These are phyloP conservation scores for Neurospora sp. DNA, from an alignment of 495 filamentous ascomycete species.

Conservation along the genomic window DNA sequence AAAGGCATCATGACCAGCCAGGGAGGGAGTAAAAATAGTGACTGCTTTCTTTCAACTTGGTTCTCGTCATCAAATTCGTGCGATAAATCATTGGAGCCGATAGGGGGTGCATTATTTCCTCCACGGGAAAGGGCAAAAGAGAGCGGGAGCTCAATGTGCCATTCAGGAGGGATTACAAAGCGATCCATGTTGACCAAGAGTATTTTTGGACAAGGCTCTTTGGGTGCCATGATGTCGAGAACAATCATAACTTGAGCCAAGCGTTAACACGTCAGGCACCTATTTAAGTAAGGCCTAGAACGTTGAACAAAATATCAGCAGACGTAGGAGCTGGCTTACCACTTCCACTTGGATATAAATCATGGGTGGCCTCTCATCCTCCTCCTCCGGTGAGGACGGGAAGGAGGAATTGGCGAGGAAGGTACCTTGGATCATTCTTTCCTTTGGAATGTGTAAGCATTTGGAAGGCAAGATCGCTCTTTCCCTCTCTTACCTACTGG, in stretches of 20 bases:
- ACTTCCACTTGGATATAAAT: background rate
- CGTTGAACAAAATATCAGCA: background rate
- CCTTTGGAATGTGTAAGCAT: background rate
- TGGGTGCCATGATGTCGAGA: background rate
- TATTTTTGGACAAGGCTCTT: background rate
- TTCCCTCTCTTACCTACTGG: background rate
- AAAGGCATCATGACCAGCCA: background rate
- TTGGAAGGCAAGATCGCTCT: background rate
- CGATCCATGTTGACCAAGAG: background rate
- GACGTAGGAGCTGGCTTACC: background rate
- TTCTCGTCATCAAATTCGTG: background rate
- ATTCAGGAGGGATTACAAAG: background rate
- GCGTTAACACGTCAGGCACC: background rate
- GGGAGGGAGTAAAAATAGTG: background rate
- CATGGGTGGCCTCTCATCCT: background rate
- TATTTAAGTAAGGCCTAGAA: background rate
- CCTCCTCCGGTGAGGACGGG: background rate
- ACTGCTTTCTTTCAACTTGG: background rate
- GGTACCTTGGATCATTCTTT: slow-evolving; percentile 9
- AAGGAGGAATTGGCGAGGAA: background rate
- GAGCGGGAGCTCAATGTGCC: background rate
- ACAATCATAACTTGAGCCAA: background rate
- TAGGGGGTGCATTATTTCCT: background rate
- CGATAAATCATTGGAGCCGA: background rate
- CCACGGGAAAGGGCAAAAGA: background rate